A percentile compares a stretch with the other conserved stretches of the same genome.
Conservation (phyloP, 2,329 filamentous ascomycete species). For the Boeremia lycopersici region DNA sequence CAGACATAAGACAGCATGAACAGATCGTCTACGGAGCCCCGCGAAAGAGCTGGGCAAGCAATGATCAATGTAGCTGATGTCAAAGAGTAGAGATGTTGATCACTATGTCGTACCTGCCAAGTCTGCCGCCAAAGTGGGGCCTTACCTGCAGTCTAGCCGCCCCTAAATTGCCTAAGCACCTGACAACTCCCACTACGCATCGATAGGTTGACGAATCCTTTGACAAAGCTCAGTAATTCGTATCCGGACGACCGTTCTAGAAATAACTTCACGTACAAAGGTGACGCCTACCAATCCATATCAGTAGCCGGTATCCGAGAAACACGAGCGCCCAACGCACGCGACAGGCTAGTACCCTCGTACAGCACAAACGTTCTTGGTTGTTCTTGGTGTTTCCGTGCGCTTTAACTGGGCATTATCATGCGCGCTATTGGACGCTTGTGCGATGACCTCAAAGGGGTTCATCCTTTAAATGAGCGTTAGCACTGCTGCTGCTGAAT, state of each 20-base stretch:
- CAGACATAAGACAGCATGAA: too few species aligned
- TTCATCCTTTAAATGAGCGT: neutral
- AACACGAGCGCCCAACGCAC: constrained; percentile 9
- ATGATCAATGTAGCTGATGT: too few species aligned
- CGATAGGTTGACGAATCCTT: neutral
- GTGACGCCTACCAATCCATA: neutral
- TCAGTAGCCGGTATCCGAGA: neutral
- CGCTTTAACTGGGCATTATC: constrained; percentile 4
- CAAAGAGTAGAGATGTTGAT: neutral
- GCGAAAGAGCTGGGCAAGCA: too few species aligned
- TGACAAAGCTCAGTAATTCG: neutral
- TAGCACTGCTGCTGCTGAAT: neutral
- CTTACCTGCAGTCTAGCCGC: neutral
- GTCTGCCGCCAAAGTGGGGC: neutral
- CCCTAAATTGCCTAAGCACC: constrained; percentile 1
- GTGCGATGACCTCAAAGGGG: constrained; percentile 14
- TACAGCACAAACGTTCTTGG: constrained; percentile 5
- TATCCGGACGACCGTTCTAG: neutral
- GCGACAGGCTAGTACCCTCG: neutral
- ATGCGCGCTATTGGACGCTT: constrained; percentile 11
- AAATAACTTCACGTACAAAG: constrained; percentile 6
- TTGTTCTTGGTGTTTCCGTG: constrained; percentile 3
- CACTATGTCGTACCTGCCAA: constrained; percentile 8
- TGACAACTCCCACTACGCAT: neutral
- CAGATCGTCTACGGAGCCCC: too few species aligned